Evolutionary conservation across 495 filamentous ascomycete species (phyloP).

Genomic region (Zalerion maritima): DNA sequence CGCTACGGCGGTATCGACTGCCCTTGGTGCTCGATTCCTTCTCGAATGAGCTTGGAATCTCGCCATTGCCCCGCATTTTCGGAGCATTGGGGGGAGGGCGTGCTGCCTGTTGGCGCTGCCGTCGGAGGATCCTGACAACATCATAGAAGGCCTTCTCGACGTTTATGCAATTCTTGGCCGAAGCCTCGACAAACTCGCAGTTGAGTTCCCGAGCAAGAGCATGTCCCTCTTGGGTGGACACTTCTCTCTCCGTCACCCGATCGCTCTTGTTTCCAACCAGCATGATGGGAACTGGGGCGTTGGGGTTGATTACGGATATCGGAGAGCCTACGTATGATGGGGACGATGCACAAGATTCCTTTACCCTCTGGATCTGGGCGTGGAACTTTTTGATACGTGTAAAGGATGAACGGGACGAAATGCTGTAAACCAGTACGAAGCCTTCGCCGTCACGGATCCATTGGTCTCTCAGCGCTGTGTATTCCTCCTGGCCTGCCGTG

Average conservation of each 20-base stretch:
- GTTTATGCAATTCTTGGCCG: conserved; percentile 98
- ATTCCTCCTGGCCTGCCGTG: conserved; percentile 98
- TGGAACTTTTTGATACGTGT: conserved; percentile 89
- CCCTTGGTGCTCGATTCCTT: background rate
- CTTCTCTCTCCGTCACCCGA: conserved; percentile 84
- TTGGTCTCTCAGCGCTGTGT: conserved; percentile 90
- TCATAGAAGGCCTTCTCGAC: conserved; percentile 99
- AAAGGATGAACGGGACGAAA: conserved; percentile 90
- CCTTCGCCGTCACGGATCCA: conserved; percentile 98
- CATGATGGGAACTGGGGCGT: conserved; percentile 81
- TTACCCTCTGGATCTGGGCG: conserved; percentile 92
- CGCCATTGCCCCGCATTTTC: conserved; percentile 1
- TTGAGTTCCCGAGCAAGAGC: conserved; percentile 81
- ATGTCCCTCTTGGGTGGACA: conserved; percentile 91
- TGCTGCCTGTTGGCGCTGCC: conserved; percentile 50
- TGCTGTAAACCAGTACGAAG: conserved; percentile 95
- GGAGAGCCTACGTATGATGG: conserved; percentile 51
- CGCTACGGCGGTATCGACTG: conserved; percentile 1
- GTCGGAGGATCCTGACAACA: conserved; percentile 77
- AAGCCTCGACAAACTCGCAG: conserved; percentile 96
- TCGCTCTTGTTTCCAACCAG: conserved; percentile 98
- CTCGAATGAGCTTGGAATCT: background rate
- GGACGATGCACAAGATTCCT: conserved; percentile 77
- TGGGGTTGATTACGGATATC: conserved; percentile 32
- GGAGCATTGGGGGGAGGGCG: conserved; percentile 20